phyloP scores from a whole-genome alignment of 2,329 filamentous ascomycete genomes.

The Orbilia oligospora region DNA sequence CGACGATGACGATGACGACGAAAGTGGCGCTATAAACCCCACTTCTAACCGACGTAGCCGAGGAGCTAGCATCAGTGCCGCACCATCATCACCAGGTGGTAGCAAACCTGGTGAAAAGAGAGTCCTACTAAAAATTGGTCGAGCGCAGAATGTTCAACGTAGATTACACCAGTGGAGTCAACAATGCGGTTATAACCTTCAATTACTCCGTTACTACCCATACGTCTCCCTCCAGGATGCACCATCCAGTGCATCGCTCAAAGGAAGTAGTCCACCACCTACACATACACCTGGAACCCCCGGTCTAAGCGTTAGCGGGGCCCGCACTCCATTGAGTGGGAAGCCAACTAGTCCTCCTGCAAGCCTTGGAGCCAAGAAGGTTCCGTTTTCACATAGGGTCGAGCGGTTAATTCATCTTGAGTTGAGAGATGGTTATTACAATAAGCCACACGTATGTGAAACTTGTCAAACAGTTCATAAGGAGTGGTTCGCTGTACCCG shows the following conservation, averaged over 20 bases:
- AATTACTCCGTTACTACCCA: conserved; percentile 91
- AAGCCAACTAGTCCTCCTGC: conserved; percentile 30
- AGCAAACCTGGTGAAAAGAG: conserved; percentile 67
- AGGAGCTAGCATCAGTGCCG: conserved; percentile 38
- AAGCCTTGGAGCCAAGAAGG: conserved; percentile 73
- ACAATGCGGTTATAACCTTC: conserved; percentile 91
- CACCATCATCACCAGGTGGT: conserved; percentile 72
- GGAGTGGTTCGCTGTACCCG: conserved; percentile 95
- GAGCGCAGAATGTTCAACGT: conserved; percentile 84
- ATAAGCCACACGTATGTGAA: conserved; percentile 72
- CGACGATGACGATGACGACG: conserved; percentile 62
- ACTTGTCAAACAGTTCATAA: conserved; percentile 87
- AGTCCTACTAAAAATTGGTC: conserved; percentile 76
- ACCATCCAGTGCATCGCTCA: conserved; percentile 44
- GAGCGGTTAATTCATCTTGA: conserved; percentile 93
- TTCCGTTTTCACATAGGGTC: conserved; percentile 87
- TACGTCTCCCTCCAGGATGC: conserved; percentile 74
- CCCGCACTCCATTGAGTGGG: conserved; percentile 60
- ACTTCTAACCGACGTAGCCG: conserved; percentile 65
- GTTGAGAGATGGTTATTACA: conserved; percentile 72
- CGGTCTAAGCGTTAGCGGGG: neutral
- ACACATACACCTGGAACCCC: conserved; percentile 60
- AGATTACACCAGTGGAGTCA: conserved; percentile 92
- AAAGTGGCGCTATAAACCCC: conserved; percentile 56
- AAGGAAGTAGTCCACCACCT: conserved; percentile 33